These are phyloP conservation scores for Fusarium sulawesiense DNA, from an alignment of 2,329 filamentous ascomycete species.

Conservation along the genomic window DNA sequence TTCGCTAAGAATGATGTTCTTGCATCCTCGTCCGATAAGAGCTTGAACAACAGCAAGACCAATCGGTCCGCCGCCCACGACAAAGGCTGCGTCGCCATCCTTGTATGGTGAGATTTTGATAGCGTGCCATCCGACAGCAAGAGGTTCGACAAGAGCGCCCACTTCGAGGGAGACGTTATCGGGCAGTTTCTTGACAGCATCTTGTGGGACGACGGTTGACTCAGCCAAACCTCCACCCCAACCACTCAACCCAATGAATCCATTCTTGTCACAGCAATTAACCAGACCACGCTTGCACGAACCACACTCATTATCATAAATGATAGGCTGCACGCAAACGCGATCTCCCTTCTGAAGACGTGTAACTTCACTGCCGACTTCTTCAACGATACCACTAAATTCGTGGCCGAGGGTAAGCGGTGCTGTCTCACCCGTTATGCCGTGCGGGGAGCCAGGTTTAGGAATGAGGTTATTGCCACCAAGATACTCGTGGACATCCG, in stretches of 20 bases:
- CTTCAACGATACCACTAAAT: slow-evolving; percentile 18
- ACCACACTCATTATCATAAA: slow-evolving; percentile 18
- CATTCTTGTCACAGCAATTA: slow-evolving; percentile 21
- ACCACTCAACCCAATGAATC: slow-evolving; percentile 2
- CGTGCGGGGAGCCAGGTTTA: slow-evolving; percentile 24
- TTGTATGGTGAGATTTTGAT: slow-evolving; percentile 14
- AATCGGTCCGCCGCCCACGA: slow-evolving; percentile 13
- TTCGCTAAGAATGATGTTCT: slow-evolving; percentile 20
- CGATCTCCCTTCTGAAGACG: slow-evolving; percentile 14
- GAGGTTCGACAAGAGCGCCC: slow-evolving; percentile 11
- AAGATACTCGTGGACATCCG: slow-evolving; percentile 23
- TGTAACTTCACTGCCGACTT: slow-evolving; percentile 15
- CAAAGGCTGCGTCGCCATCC: slow-evolving; percentile 13
- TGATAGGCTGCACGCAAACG: slow-evolving; percentile 21
- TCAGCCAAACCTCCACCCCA: slow-evolving; percentile 21
- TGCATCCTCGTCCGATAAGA: slow-evolving; percentile 7
- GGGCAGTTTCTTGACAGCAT: slow-evolving; percentile 16
- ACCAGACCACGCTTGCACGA: slow-evolving; percentile 11
- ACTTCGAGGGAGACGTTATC: slow-evolving; percentile 15
- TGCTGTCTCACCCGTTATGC: slow-evolving; percentile 18
- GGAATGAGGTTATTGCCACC: slow-evolving; percentile 27
- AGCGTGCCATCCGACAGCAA: slow-evolving; percentile 20
- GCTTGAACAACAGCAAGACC: slow-evolving; percentile 17
- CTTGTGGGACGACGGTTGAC: slow-evolving; percentile 1
- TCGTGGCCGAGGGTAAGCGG: slow-evolving; percentile 19